Evolutionary conservation across 116 monocot species (phyloP), one percentile per base, ranked within the genome.

Genomic region (Cymodocea nodosa): DNA sequence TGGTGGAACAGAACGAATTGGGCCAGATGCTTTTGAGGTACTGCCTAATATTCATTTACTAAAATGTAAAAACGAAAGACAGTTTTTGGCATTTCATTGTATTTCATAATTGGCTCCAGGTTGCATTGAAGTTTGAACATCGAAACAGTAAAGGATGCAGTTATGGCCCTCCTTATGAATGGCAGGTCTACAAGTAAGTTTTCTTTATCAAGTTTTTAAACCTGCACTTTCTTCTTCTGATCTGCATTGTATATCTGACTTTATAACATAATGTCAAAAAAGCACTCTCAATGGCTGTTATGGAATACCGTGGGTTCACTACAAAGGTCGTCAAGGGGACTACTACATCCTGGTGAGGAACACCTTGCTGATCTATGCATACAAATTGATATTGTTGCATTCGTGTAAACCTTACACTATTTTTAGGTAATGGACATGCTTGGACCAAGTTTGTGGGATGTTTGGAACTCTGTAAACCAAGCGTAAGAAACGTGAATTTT

Each of bases 401-500:
- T 40, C 16, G 5, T 23, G 40, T 64, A 14, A 54, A 22, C 22
- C 5, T 7, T 44, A 11, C 58, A n/a, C 58, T 64, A 64, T 64
- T 50, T 72, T 73, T 73, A 98, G 98, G 91, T 92, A 36, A 98
- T 98, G 98, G 98, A 98, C 79, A 92, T 98, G 78, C 92, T 98
- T 78, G 92, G 98, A 35, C 92, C 98, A 69, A 98, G 98, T 75
- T 81, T 98, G 19, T 98, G 98, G 98, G 98, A 98, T 74, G 86
- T 91, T 14, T 98, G 98, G 98, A 98, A 98, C 63, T 84, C 87
- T 51, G 78, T 89, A 35, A 84, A 87, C 22, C 94, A 94, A 84
- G 64, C 84, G 89, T 94, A 89, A 89, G 89, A 53, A 51, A 68
- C 63, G 0, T 24, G 59, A 18, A 37, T 69, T 4, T 53, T 1